Evolutionary conservation across 73 alveolate genomes (phyloP).

Genomic region (Paramecium octaurelia): DNA sequence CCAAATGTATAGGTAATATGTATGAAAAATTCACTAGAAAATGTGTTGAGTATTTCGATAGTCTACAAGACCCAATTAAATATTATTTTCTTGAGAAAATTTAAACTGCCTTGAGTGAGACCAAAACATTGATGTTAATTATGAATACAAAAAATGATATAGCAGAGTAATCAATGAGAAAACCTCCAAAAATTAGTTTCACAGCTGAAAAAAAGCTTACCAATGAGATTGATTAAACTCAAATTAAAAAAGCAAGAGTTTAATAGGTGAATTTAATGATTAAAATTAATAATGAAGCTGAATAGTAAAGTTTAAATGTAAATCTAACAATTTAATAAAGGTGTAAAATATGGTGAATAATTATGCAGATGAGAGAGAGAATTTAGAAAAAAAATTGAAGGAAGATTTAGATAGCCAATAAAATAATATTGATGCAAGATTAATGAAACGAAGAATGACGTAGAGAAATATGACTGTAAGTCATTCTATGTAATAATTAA

Average conservation of each 20-base stretch:
- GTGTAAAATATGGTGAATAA: neutral
- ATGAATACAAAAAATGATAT: neutral
- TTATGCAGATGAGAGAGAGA: neutral
- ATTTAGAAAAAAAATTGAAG: neutral
- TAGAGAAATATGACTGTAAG: neutral
- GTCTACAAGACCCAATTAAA: neutral
- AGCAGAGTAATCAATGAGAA: neutral
- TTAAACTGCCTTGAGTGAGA: neutral
- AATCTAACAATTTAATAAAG: neutral
- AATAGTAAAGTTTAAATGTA: neutral
- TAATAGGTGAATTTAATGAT: neutral
- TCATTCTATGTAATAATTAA: neutral
- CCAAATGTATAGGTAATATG: neutral
- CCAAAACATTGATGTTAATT: neutral
- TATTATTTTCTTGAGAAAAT: constrained; percentile 24
- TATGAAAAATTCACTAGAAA: neutral
- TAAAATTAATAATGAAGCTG: constrained; percentile 12
- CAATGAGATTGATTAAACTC: neutral
- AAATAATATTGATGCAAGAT: neutral
- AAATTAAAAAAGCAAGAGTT: constrained; percentile 1
- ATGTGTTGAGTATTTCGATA: constrained; percentile 36
- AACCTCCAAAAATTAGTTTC: neutral
- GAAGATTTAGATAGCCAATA: neutral
- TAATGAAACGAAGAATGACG: neutral
- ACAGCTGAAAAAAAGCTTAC: neutral